Conservation (phyloP, 805 yeast genomes). For the Hanseniaspora singularis region DNA sequence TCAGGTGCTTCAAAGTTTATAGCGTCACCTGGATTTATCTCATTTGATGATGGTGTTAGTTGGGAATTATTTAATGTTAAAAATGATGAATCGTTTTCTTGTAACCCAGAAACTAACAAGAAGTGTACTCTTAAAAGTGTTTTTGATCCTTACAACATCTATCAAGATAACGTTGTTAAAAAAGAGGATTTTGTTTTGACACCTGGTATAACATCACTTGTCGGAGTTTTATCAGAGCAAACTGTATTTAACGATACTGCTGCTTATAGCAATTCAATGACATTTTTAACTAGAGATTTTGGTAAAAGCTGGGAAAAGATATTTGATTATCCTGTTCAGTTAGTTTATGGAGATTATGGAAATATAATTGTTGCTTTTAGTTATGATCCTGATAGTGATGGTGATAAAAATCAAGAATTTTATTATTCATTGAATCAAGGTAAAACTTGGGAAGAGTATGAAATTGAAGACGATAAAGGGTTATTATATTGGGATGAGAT, state of each 20-base stretch:
- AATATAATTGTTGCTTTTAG: slow-evolving; percentile 58
- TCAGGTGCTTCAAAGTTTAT: background rate
- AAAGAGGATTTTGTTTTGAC: slow-evolving; percentile 25
- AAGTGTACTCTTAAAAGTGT: slow-evolving; percentile 31
- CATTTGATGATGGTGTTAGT: slow-evolving; percentile 13
- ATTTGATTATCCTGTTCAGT: slow-evolving; percentile 40
- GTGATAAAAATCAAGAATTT: slow-evolving; percentile 29
- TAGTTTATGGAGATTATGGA: slow-evolving; percentile 67
- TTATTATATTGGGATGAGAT: slow-evolving; percentile 20
- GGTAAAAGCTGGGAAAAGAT: slow-evolving; percentile 60
- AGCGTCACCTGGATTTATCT: background rate
- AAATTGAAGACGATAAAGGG: slow-evolving; percentile 17
- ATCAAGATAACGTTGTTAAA: slow-evolving; percentile 20
- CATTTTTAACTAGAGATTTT: slow-evolving; percentile 64
- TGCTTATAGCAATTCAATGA: slow-evolving; percentile 28
- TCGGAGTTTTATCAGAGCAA: slow-evolving; percentile 27
- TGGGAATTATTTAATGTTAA: slow-evolving; percentile 12
- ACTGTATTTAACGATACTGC: slow-evolving; percentile 31
- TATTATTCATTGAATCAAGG: slow-evolving; percentile 67
- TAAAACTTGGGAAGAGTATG: slow-evolving; percentile 42
- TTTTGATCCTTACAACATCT: slow-evolving; percentile 29
- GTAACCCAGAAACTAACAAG: slow-evolving; percentile 24
- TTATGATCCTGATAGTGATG: slow-evolving; percentile 27
- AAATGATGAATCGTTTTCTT: background rate
- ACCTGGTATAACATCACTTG: slow-evolving; percentile 12